Evolutionary conservation across 208 protist species (phyloP).

Genomic region (Trypanosoma theileri): DNA sequence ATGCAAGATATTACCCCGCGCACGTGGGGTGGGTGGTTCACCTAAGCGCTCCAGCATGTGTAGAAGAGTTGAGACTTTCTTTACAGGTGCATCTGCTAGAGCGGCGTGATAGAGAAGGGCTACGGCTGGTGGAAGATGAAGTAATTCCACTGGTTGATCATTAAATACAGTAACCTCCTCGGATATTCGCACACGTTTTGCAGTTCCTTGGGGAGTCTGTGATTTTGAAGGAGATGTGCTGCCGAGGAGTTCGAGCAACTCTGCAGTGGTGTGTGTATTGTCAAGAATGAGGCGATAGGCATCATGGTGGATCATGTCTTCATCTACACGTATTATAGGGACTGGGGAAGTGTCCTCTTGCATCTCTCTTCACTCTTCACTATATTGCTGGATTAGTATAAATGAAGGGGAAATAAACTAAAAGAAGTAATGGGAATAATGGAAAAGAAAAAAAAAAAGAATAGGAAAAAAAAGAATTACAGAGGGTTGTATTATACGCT

Average conservation of each 20-base stretch:
- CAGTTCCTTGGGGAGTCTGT: not conserved
- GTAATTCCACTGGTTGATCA: constrained; percentile 3
- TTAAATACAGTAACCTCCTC: constrained; percentile 25
- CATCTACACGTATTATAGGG: constrained; percentile 4
- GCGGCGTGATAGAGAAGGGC: constrained; percentile 50
- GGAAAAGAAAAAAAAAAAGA: not conserved
- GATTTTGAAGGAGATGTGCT: not conserved
- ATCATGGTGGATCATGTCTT: constrained; percentile 18
- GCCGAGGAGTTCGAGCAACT: constrained; percentile 9
- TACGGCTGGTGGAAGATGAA: constrained; percentile 47
- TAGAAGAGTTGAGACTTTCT: constrained; percentile 19
- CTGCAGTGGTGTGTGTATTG: constrained; percentile 6
- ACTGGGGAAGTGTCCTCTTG: not conserved
- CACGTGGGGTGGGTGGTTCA: constrained; percentile 19
- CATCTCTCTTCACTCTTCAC: not conserved
- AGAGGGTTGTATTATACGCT: not conserved
- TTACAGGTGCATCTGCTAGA: not conserved
- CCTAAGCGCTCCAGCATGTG: constrained; percentile 34
- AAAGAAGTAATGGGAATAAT: not conserved
- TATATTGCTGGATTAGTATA: not conserved
- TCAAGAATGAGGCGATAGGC: constrained; percentile 20
- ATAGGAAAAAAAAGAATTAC: not conserved
- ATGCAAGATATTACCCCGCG: constrained; percentile 33
- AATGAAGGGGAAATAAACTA: not conserved
- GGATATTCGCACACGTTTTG: constrained; percentile 19